A percentile compares a stretch with the other conserved stretches of the same genome.
Evolutionary conservation across 331 rosid species (phyloP).

Genomic region (Stylosanthes scabra): DNA sequence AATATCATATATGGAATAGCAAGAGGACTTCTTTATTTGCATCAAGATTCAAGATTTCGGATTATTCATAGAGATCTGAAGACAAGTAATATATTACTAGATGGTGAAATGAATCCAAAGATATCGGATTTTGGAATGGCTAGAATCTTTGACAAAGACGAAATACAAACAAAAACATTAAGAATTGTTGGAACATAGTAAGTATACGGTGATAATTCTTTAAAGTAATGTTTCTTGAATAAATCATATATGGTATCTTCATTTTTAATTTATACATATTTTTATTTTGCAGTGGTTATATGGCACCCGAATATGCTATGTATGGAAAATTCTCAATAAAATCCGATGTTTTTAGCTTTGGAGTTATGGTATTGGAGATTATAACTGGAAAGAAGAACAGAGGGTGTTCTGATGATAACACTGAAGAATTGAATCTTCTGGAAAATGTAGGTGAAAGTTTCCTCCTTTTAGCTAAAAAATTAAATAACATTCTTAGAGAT

Average conservation of each 20-base stretch:
- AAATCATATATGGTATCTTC: neutral
- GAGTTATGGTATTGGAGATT: conserved; percentile 72
- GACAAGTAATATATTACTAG: conserved; percentile 75
- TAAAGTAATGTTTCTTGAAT: neutral
- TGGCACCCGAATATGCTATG: conserved; percentile 87
- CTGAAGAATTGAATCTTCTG: conserved; percentile 62
- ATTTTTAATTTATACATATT: neutral
- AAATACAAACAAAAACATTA: conserved; percentile 62
- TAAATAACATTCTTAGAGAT: no score
- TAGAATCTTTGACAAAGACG: conserved; percentile 60
- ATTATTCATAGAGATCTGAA: conserved; percentile 88
- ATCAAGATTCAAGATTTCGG: conserved; percentile 70
- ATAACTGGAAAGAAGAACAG: conserved; percentile 66
- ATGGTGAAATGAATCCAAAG: conserved; percentile 67
- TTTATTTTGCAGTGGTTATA: conserved; percentile 57
- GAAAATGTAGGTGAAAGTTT: conserved; percentile 46
- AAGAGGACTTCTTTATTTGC: conserved; percentile 78
- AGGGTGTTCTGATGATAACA: conserved; percentile 49
- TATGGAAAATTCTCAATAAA: conserved; percentile 67
- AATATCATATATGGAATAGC: conserved; percentile 73
- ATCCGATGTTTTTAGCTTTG: conserved; percentile 76
- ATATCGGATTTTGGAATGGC: conserved; percentile 92
- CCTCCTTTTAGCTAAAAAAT: neutral
- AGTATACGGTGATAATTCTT: conserved; percentile 35
- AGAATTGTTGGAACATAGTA: conserved; percentile 87